Conservation (phyloP, 225 moss, liverwort and hornwort species). For the Bryum argenteum region DNA sequence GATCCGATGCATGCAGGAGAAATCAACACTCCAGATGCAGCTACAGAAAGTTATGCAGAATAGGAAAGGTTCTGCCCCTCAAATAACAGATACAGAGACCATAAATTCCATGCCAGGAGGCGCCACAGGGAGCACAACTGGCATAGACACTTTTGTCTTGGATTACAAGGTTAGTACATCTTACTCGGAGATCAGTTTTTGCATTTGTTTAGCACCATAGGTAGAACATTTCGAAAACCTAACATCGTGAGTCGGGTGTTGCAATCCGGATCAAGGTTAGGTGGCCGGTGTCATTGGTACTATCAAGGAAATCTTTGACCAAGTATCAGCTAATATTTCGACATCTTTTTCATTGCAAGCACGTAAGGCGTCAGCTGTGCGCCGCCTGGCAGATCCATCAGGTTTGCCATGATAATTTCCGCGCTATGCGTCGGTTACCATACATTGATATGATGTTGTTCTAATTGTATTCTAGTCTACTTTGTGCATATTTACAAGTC, state of each 20-base stretch:
- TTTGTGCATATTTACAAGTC: constrained; percentile 15
- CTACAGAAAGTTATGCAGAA: constrained; percentile 66
- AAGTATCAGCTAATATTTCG: constrained; percentile 98
- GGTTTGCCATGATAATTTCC: constrained; percentile 38
- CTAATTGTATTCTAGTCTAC: constrained; percentile 19
- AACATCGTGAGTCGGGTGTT: constrained; percentile 33
- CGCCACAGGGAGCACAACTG: constrained; percentile 66
- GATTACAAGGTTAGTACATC: constrained; percentile 79
- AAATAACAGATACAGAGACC: constrained; percentile 34
- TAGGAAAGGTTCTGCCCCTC: constrained; percentile 40
- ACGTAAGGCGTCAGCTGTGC: constrained; percentile 84
- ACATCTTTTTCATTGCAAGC: constrained; percentile 91
- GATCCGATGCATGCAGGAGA: constrained; percentile 55
- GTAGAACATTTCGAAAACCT: constrained; percentile 29
- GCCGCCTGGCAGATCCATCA: constrained; percentile 97
- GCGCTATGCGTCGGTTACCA: constrained; percentile 3
- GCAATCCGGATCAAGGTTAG: constrained; percentile 58
- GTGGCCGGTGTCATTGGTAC: constrained; percentile 88
- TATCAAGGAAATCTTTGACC: constrained; percentile 90
- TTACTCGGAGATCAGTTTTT: constrained; percentile 22
- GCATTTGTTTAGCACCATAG: constrained; percentile 6
- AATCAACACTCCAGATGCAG: constrained; percentile 67
- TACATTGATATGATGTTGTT: not conserved
- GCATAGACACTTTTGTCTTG: constrained; percentile 83
- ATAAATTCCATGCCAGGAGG: constrained; percentile 41